A percentile compares a stretch with the other conserved stretches of the same genome.
These are phyloP conservation scores for Fusarium newnesense DNA, from an alignment of 2,329 filamentous ascomycete species.

Conservation along the genomic window DNA sequence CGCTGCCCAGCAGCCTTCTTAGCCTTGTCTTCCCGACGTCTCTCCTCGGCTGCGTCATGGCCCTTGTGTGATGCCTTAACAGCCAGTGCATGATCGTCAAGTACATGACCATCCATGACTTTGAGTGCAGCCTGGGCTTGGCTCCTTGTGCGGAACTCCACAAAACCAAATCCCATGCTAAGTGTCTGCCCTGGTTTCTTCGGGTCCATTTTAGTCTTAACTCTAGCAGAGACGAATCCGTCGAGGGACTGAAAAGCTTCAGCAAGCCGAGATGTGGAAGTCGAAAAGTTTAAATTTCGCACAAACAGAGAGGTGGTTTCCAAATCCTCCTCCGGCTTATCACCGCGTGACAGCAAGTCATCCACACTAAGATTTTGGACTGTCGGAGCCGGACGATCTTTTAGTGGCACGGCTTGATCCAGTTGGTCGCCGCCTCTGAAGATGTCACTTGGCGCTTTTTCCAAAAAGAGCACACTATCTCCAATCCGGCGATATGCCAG, in stretches of 20 bases:
- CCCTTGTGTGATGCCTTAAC: conserved; percentile 90
- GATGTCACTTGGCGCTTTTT: conserved; percentile 89
- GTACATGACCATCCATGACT: conserved; percentile 86
- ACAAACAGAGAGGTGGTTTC: conserved; percentile 88
- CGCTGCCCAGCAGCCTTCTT: conserved; percentile 81
- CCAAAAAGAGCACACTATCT: conserved; percentile 89
- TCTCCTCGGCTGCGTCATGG: conserved; percentile 86
- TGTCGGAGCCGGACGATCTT: conserved; percentile 51
- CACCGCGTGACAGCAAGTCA: conserved; percentile 72
- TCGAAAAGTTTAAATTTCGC: conserved; percentile 92
- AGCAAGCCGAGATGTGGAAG: conserved; percentile 78
- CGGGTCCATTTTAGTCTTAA: conserved; percentile 94
- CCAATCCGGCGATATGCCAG: conserved; percentile 92
- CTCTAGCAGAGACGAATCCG: conserved; percentile 87
- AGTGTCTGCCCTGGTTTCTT: conserved; percentile 88
- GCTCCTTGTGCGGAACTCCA: conserved; percentile 82
- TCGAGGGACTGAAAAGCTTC: conserved; percentile 83
- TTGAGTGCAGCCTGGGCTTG: conserved; percentile 83
- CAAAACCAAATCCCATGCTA: conserved; percentile 97
- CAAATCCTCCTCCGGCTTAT: conserved; percentile 62
- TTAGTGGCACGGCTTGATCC: conserved; percentile 45
- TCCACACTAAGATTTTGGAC: conserved; percentile 73
- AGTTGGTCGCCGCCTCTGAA: conserved; percentile 60
- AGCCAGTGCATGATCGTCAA: conserved; percentile 88
- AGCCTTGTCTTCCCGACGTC: conserved; percentile 81